Evolutionary conservation across 139 green algal species (phyloP).

Genomic region (Eudorina sp.): DNA sequence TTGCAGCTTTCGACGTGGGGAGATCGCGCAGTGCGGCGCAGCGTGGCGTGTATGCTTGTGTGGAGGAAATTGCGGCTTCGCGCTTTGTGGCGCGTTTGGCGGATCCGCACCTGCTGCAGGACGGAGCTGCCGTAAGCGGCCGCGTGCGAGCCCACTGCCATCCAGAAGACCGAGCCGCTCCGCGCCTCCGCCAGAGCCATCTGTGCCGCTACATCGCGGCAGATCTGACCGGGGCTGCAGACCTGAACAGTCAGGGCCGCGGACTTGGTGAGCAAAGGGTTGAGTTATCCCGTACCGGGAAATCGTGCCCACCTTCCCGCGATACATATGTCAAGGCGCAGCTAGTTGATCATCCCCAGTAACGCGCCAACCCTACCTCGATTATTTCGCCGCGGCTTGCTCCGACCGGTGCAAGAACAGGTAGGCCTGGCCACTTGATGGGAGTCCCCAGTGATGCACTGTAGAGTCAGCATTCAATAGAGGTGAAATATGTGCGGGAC

Average conservation of each 20-base stretch:
- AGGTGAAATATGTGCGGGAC: too few species aligned
- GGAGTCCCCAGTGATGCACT: background rate
- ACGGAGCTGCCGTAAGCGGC: background rate
- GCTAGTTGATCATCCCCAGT: too few species aligned
- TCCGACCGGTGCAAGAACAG: background rate
- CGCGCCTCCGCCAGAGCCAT: background rate
- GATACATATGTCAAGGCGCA: too few species aligned
- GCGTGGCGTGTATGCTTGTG: too few species aligned
- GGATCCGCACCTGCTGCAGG: background rate
- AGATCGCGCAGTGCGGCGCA: too few species aligned
- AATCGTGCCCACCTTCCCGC: too few species aligned
- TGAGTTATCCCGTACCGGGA: too few species aligned
- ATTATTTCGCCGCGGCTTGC: background rate
- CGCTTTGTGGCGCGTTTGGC: too few species aligned
- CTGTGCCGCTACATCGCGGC: background rate
- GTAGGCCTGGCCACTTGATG: constrained; percentile 3
- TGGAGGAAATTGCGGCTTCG: too few species aligned
- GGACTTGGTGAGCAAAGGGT: too few species aligned
- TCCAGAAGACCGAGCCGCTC: constrained; percentile 4
- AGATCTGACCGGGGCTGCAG: constrained; percentile 16
- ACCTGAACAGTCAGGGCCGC: background rate
- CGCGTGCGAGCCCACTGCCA: background rate
- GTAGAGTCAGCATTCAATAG: background rate
- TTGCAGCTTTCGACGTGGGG: too few species aligned
- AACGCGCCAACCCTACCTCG: background rate